Percentiles rank a stretch among this genome's conserved stretches.
These are phyloP conservation scores for Cyanodermella asteris DNA, from an alignment of 2,329 filamentous ascomycete genomes.

Conservation along the genomic window DNA sequence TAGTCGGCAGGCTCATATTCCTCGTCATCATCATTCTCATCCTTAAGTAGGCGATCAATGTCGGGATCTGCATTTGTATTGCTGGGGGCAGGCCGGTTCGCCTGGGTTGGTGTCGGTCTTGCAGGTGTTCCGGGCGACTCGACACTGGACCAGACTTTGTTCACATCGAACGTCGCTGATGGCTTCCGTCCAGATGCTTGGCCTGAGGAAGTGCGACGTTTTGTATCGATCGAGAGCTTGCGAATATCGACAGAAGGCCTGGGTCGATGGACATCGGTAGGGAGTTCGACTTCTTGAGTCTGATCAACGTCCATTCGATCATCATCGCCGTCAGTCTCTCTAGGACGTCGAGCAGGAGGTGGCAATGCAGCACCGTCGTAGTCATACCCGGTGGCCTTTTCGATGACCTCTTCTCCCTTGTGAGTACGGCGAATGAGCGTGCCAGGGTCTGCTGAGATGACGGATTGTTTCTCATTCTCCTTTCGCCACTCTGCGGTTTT, in stretches of 20 bases:
- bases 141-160: constrained; percentile 65
- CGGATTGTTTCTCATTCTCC: constrained; percentile 42
- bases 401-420: constrained; percentile 82
- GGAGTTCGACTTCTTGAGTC: no score
- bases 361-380: no score
- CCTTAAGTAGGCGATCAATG: constrained; percentile 70
- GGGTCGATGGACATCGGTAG: no score
- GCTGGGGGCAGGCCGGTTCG: constrained; percentile 27
- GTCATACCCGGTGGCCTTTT: constrained; percentile 44
- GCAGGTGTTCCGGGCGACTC: constrained; percentile 43
- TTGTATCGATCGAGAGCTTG: constrained; percentile 19
- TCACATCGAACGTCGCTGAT: constrained; percentile 54
- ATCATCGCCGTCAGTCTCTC: no score
- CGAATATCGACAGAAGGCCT: constrained; percentile 16
- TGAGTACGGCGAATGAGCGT: constrained; percentile 74
- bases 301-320: no score
- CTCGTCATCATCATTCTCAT: constrained; percentile 58
- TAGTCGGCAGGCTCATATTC: constrained; percentile 68
- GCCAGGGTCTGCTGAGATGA: constrained; percentile 53
- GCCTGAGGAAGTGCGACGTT: no score
- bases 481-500: constrained; percentile 33
- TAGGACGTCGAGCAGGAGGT: no score
- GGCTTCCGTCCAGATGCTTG: constrained; percentile 30
- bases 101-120: constrained; percentile 23
- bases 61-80: constrained; percentile 45